Conservation (phyloP, 2,329 filamentous ascomycete genomes). For the Akanthomyces muscarius region DNA sequence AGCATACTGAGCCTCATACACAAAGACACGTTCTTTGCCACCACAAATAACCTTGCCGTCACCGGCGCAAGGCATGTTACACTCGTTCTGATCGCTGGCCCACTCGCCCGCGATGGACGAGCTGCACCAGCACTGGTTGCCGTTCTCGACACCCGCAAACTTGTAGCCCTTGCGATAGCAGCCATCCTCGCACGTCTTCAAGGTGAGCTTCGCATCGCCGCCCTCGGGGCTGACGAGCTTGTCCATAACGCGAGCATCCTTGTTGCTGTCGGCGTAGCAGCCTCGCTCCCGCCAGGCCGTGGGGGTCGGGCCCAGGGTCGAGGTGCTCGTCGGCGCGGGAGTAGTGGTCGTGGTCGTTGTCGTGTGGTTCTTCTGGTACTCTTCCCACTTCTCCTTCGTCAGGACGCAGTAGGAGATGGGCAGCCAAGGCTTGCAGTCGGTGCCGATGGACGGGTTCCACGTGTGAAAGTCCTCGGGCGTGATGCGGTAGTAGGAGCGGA, state of each 20-base stretch:
- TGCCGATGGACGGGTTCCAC: conserved; percentile 25
- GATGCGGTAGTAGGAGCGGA: conserved; percentile 18
- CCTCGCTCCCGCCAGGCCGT: conserved; percentile 29
- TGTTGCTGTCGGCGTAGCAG: conserved; percentile 36
- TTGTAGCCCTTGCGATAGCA: conserved; percentile 33
- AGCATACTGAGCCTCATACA: not conserved
- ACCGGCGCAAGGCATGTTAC: not conserved
- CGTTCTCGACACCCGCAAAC: conserved; percentile 37
- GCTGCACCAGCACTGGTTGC: conserved; percentile 40
- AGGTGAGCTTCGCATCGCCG: conserved; percentile 28
- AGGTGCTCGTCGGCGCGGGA: conserved; percentile 17
- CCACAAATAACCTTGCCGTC: not conserved
- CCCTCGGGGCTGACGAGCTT: conserved; percentile 27
- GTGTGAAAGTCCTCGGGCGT: conserved; percentile 19
- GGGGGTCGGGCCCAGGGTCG: conserved; percentile 22
- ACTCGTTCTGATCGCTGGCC: not conserved
- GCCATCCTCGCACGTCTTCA: conserved; percentile 32
- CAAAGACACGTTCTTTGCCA: not conserved
- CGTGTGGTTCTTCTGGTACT: conserved; percentile 16
- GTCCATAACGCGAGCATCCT: conserved; percentile 27
- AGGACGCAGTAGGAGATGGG: conserved; percentile 26
- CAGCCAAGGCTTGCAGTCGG: conserved; percentile 23
- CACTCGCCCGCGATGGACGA: conserved; percentile 23
- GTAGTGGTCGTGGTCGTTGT: conserved; percentile 15
- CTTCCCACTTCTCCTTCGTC: conserved; percentile 15